phyloP scores from a whole-genome alignment of 345 rosid genomes.

The Nasturtium officinale region DNA sequence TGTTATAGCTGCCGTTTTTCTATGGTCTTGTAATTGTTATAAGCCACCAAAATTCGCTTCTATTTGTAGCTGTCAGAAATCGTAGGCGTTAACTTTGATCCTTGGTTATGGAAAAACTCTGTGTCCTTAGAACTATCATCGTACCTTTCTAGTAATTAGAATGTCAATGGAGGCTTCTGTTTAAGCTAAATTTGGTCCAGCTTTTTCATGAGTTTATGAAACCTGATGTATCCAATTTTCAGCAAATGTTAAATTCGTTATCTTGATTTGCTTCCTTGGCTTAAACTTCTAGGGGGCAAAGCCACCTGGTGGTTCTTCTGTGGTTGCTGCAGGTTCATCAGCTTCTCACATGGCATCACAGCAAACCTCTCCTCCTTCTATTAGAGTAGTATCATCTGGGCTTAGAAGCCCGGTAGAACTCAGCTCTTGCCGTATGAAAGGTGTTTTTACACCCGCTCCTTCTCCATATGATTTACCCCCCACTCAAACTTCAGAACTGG shows the following conservation, averaged over 20 bases:
- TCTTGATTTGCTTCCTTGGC: constrained; percentile 22
- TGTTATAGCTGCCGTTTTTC: neutral
- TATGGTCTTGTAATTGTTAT: neutral
- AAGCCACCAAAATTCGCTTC: constrained; percentile 9
- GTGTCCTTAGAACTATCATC: neutral
- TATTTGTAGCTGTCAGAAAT: neutral
- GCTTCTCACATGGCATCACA: constrained; percentile 71
- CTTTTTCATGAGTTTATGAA: neutral
- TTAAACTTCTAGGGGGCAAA: constrained; percentile 66
- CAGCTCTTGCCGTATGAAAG: constrained; percentile 71
- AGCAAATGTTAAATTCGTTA: constrained; percentile 1
- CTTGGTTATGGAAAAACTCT: neutral
- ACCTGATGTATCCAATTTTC: constrained; percentile 6
- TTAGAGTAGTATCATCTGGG: constrained; percentile 65
- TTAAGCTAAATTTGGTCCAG: neutral
- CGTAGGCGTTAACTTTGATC: constrained; percentile 2
- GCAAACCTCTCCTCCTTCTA: constrained; percentile 60
- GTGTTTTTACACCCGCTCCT: constrained; percentile 69
- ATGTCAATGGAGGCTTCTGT: constrained; percentile 15
- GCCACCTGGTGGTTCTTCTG: constrained; percentile 63
- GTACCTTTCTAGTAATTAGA: neutral
- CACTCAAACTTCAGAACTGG: constrained; percentile 58
- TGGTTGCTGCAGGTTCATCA: constrained; percentile 50
- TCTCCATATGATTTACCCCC: constrained; percentile 65
- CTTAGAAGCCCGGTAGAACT: constrained; percentile 64